Evolutionary conservation across 176 grass and related monocot species (phyloP).

Genomic region (Saccharum spontaneum): DNA sequence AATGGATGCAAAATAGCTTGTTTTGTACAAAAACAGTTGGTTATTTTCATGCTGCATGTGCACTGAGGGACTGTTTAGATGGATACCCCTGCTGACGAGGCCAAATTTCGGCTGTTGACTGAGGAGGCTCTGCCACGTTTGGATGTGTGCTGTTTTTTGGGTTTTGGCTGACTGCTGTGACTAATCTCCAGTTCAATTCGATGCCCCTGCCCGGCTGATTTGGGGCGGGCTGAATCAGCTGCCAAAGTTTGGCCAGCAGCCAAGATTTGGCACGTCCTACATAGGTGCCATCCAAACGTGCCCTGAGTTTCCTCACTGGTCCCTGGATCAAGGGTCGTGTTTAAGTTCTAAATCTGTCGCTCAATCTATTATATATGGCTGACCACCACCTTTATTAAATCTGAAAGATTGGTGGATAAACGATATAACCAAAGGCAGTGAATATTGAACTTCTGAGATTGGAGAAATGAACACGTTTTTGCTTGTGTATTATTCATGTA

Average conservation of each 20-base stretch:
- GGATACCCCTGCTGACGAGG: background rate
- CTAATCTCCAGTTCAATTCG: background rate
- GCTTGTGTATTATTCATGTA: background rate
- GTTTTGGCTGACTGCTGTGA: background rate
- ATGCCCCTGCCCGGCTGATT: background rate
- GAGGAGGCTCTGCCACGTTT: background rate
- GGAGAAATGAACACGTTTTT: background rate
- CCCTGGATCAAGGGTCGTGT: background rate
- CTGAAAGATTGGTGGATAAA: conserved; percentile 13
- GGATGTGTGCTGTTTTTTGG: background rate
- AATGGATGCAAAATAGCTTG: conserved; percentile 1
- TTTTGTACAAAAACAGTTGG: conserved; percentile 5
- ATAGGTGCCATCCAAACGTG: background rate
- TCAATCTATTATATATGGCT: background rate
- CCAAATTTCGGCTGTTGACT: background rate
- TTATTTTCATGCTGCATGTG: conserved; percentile 15
- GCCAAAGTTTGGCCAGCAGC: background rate
- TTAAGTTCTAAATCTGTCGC: conserved; percentile 21
- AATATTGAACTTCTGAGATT: background rate
- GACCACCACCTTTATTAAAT: conserved; percentile 13
- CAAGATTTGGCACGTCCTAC: background rate
- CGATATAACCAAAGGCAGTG: conserved; percentile 6
- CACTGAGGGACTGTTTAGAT: background rate
- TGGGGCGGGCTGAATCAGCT: background rate
- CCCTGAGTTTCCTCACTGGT: background rate